phyloP scores from a whole-genome alignment of 805 yeast genomes.

The Myxozyma sirexii region DNA sequence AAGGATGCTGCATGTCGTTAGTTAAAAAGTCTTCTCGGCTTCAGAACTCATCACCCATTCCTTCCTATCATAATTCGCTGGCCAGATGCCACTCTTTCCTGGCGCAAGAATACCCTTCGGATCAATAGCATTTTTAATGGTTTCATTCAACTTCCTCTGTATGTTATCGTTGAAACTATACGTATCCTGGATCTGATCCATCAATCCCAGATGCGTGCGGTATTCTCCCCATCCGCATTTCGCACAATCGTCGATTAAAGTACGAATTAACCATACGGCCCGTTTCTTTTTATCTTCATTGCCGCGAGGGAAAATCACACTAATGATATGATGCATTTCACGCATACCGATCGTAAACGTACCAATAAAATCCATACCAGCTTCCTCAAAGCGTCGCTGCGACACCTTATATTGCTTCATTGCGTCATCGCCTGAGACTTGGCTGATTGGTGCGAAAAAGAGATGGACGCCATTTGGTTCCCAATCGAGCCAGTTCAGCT shows the following conservation, averaged over 20 bases:
- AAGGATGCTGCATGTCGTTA: no score
- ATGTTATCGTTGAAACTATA: conserved; percentile 8
- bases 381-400: conserved; percentile 11
- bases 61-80: conserved; percentile 7
- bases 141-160: conserved; percentile 9
- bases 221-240: conserved; percentile 18
- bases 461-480: conserved; percentile 11
- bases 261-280: conserved; percentile 7
- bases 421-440: conserved; percentile 14
- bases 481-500: conserved; percentile 18
- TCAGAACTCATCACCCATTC: conserved; percentile 1
- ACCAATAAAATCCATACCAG: conserved; percentile 12
- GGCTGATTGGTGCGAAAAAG: conserved; percentile 14
- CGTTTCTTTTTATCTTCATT: neutral
- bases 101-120: conserved; percentile 20
- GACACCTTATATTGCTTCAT: conserved; percentile 13
- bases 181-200: conserved; percentile 16
- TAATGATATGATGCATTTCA: conserved; percentile 16
- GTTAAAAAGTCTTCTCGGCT: neutral
- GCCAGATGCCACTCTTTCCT: conserved; percentile 20
- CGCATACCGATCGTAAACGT: conserved; percentile 20
- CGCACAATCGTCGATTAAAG: conserved; percentile 14
- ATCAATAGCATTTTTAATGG: conserved; percentile 14
- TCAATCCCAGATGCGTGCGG: conserved; percentile 12
- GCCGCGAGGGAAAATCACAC: conserved; percentile 6